Percentiles rank a stretch among this genome's conserved stretches.
These are phyloP conservation scores for Xylaria intraflava DNA, from an alignment of 495 filamentous ascomycete genomes.

Conservation along the genomic window DNA sequence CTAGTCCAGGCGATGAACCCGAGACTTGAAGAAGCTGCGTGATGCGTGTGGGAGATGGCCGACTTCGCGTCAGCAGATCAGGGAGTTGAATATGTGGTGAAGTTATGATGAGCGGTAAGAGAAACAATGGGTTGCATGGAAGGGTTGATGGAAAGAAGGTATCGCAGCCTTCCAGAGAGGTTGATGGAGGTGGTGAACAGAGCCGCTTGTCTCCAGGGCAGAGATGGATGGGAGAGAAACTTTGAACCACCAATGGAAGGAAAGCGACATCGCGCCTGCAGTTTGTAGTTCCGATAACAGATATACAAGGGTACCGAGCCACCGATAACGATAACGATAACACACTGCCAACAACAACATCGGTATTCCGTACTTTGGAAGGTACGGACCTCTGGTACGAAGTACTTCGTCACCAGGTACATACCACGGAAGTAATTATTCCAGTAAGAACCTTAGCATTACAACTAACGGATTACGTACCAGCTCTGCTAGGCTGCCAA, in stretches of 20 bases:
- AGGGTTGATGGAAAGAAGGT: not conserved
- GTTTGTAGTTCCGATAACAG: slow-evolving; percentile 1
- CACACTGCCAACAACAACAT: too few relatives aligned
- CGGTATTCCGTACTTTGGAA: too few relatives aligned
- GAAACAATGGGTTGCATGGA: not conserved
- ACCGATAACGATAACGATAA: not conserved
- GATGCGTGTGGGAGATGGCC: not conserved
- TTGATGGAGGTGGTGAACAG: not conserved
- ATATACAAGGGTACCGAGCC: too few relatives aligned
- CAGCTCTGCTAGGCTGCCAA: too few relatives aligned
- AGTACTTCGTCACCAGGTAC: too few relatives aligned
- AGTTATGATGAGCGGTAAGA: not conserved
- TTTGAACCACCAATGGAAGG: slow-evolving; percentile 10
- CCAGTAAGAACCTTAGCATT: too few relatives aligned
- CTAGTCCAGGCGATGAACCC: not conserved
- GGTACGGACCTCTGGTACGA: too few relatives aligned
- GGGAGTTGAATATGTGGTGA: not conserved
- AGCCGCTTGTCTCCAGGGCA: too few relatives aligned
- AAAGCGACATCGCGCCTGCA: not conserved
- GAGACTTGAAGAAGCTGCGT: not conserved
- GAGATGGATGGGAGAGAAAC: slow-evolving; percentile 12
- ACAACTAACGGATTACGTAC: too few relatives aligned
- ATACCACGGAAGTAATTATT: too few relatives aligned
- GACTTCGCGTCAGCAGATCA: too few relatives aligned
- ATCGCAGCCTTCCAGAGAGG: slow-evolving; percentile 14